Evolutionary conservation across 257 asterid genomes (phyloP), one percentile per base, ranked within the genome.

Genomic region (Solanum medicagineum): DNA sequence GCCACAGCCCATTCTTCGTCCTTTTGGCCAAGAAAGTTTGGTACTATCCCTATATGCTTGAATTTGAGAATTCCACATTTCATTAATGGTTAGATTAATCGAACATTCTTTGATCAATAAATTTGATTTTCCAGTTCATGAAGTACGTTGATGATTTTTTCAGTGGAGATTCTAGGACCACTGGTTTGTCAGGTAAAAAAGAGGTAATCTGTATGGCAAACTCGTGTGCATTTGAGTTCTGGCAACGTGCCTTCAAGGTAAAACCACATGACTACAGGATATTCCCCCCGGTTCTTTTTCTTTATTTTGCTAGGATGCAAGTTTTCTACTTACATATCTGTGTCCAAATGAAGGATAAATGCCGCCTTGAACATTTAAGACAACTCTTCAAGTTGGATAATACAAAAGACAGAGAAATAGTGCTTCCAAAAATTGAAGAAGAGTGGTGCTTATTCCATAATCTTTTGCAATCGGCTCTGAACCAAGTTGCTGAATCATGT

Each of bases 191-290:
- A 8, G 98, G 98, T 86, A 92, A 62, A 86, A 94, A 92, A 92
- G 99, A 96, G 94, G 87, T 87, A 63, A 60, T 87, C 40, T 93
- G 84, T 63, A 89, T 95, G 89, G 97, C 91, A 84, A 94, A 93
- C 91, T 91, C 93, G 55, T 93, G 93, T 24, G 97, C 99, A 11
- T 93, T 85, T 91, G 97, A 91, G 91, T 95, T 96, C 88, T 95
- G 98, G 99, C 96, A 96, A 89, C 91, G 88, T 56, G 93, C 89
- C 87, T 93, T 93, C 92, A 92, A 91, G 97, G 99, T 94, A 90
- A 88, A 51, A 59, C 87, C 44, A 44, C 51, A 65, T 15, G 13
- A n/a, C 55, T 47, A 29, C 42, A 63, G 75, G 80, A 60, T 17
- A 73, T 56, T 44, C 51, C 29, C 59, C 75, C 80, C 83, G 81